Base-by-base conservation (phyloP, 202 grass and related monocot species). In the Tripidium arundinaceum region DNA sequence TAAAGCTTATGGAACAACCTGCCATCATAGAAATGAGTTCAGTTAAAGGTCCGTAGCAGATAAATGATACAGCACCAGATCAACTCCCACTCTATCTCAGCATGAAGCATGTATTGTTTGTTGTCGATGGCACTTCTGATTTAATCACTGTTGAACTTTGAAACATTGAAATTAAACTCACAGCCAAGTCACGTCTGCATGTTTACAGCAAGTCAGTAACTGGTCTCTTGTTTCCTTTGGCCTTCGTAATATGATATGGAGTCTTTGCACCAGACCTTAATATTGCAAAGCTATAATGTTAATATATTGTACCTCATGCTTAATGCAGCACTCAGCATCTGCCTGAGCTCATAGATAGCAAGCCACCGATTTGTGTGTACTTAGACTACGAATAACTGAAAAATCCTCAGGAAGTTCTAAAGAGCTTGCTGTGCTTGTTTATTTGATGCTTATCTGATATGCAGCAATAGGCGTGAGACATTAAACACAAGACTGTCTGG, bases 391-490 rank as follows among this genome's bases (percentile, higher is more conserved):
- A 43, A 42, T 27, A 46, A 18, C 49, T 15, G 33, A 39, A 79
- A 49, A 64, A 8, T 13, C 28, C 7, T 62, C 59, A 75, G 40
- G 22, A 76, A 25, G 16, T 54, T 75, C 66, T 41, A 36, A 76
- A 65, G 37, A 45, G 49, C 11, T 63, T 74, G 15, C 66, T 2
- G 8, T 69, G 18, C 36, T 74, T 62, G 80, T 68, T 58, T 79
- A 27, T 86, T 29, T 70, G 64, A 39, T 72, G 29, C 59, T 62
- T 33, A 43, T 50, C 71, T 70, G 19, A 22, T 66, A 19, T 78
- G 39, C 9, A 22, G 52, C 57, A 62, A 76, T 54, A 80, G 14
- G 2, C 0, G 0, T 39, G 41, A 47, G 19, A 12, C 63, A 25
- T 68, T 29, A 38, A 33, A 61, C 74, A 38, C 0, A 36, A 22